phyloP scores from a whole-genome alignment of 768 basidiomycete genomes.

The Tephrocybe rancida region DNA sequence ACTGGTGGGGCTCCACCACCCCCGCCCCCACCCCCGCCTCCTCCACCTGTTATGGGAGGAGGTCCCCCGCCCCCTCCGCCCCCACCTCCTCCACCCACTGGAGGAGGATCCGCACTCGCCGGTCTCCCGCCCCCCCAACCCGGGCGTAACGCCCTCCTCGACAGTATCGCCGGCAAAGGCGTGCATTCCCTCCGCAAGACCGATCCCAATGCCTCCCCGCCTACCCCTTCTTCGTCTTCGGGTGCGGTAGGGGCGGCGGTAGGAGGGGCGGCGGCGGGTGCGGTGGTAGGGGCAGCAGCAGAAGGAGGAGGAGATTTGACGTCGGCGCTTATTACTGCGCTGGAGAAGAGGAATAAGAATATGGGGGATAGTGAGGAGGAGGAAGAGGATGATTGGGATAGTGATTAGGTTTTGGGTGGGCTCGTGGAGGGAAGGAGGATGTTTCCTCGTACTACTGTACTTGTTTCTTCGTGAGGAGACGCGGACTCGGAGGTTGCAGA shows the following conservation, averaged over 20 bases:
- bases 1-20: slow-evolving; percentile 27
- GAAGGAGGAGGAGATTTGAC: slow-evolving; percentile 76
- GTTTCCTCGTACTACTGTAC: neutral
- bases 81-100: slow-evolving; percentile 34
- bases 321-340: slow-evolving; percentile 78
- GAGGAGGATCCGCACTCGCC: slow-evolving; percentile 24
- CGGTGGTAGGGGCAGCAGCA: slow-evolving; percentile 35
- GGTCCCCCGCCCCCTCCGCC: slow-evolving; percentile 41
- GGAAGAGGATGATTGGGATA: slow-evolving; percentile 60
- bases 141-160: slow-evolving; percentile 31
- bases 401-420: slow-evolving; percentile 66
- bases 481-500: too few relatives aligned
- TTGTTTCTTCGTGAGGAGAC: too few relatives aligned
- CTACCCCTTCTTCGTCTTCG: slow-evolving; percentile 16
- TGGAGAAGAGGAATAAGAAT: slow-evolving; percentile 83
- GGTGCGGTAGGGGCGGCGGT: slow-evolving; percentile 25
- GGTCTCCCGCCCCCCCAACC: slow-evolving; percentile 54
- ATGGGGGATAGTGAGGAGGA: slow-evolving; percentile 86
- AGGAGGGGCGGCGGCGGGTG: slow-evolving; percentile 29
- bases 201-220: slow-evolving; percentile 15
- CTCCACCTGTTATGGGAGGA: slow-evolving; percentile 30
- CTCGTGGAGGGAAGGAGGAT: neutral
- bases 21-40: slow-evolving; percentile 45
- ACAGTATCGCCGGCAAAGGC: slow-evolving; percentile 17
- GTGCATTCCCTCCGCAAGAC: slow-evolving; percentile 15